phyloP scores from a whole-genome alignment of 768 basidiomycete genomes.

The Hydnomerulius pinastri region DNA sequence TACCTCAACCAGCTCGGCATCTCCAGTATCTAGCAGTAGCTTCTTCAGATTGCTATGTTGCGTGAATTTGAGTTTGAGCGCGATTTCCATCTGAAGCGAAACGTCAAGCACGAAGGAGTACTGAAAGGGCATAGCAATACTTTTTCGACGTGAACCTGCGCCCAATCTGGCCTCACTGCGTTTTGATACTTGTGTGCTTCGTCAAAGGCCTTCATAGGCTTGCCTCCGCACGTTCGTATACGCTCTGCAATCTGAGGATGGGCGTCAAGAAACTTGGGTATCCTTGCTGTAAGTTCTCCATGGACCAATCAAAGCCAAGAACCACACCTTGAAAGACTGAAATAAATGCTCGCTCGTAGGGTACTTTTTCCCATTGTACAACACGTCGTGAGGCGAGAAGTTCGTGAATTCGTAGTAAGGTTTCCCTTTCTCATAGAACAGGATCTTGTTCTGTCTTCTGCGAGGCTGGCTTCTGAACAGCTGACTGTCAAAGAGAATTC shows the following conservation, averaged over 20 bases:
- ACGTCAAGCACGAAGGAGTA: neutral
- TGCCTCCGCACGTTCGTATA: constrained; percentile 62
- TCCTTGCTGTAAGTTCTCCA: constrained; percentile 1
- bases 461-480: neutral
- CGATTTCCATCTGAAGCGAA: constrained; percentile 60
- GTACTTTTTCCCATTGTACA: constrained; percentile 62
- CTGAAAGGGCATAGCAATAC: constrained; percentile 34
- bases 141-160: constrained; percentile 62
- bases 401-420: constrained; percentile 75
- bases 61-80: constrained; percentile 65
- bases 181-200: constrained; percentile 69
- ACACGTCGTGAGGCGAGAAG: constrained; percentile 68
- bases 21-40: constrained; percentile 65
- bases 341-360: constrained; percentile 80
- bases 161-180: constrained; percentile 66
- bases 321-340: constrained; percentile 69
- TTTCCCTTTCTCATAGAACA: constrained; percentile 66
- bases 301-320: neutral
- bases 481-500: neutral
- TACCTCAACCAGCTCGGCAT: constrained; percentile 71
- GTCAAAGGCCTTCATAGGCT: constrained; percentile 63
- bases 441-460: constrained; percentile 29
- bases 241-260: constrained; percentile 67
- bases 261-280: constrained; percentile 55
- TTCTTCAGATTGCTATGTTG: constrained; percentile 61